Conservation (phyloP, 2,329 filamentous ascomycete genomes). For the Colletotrichum plurivorum region DNA sequence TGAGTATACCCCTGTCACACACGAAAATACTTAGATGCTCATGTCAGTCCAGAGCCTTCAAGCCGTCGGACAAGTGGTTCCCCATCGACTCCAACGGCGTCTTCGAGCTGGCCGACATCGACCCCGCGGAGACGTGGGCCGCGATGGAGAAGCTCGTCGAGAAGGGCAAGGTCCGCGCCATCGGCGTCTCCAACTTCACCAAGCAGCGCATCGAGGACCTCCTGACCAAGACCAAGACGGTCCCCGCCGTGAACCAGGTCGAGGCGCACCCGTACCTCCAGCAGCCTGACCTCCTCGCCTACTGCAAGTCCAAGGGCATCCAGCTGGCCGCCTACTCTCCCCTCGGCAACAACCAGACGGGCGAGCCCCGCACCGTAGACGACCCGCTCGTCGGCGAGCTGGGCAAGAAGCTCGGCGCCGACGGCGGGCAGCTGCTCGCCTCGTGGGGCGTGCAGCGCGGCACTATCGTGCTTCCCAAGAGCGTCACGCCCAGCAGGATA, state of each 20-base stretch:
- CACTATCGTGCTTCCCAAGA: conserved; percentile 79
- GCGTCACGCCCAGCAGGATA: conserved; percentile 75
- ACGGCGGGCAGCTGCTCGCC: conserved; percentile 60
- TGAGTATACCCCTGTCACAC: conserved; percentile 26
- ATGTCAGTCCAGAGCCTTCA: conserved; percentile 55
- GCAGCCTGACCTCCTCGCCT: conserved; percentile 69
- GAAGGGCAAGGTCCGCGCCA: conserved; percentile 57
- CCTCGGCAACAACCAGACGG: conserved; percentile 67
- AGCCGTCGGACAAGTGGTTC: conserved; percentile 64
- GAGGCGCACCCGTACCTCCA: conserved; percentile 79
- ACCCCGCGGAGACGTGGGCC: conserved; percentile 56
- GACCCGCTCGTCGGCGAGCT: conserved; percentile 63
- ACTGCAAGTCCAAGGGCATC: conserved; percentile 71
- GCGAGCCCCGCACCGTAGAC: conserved; percentile 62
- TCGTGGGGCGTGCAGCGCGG: conserved; percentile 76
- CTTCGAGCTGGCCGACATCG: conserved; percentile 71
- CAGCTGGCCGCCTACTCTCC: conserved; percentile 76
- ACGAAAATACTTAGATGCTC: neutral
- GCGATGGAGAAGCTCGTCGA: conserved; percentile 56
- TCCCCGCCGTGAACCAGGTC: conserved; percentile 77
- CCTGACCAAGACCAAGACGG: conserved; percentile 64
- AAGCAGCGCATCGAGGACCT: conserved; percentile 57
- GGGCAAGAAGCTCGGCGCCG: conserved; percentile 56
- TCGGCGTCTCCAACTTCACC: conserved; percentile 68
- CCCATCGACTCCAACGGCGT: conserved; percentile 70